Evolutionary conservation across 768 basidiomycete genomes (phyloP), one percentile per base, ranked within the genome.

Genomic region (Myochromella boudieri): DNA sequence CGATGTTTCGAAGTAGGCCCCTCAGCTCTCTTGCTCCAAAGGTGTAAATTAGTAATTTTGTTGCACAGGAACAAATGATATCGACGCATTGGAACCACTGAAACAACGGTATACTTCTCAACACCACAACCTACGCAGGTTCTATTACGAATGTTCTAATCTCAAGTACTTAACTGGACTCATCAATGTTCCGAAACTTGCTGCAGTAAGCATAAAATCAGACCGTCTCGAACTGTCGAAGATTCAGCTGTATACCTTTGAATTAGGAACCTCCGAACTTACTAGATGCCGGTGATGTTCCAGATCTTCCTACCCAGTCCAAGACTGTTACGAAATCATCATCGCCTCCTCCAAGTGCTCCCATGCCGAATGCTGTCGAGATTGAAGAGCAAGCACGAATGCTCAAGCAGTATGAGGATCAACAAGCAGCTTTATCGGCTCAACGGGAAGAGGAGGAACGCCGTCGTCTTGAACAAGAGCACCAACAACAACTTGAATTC

Each of bases 131-230:
- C 78, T 99, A 8, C 86, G 97, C 52, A 93, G 95, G 65, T 99
- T 97, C 71, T 98, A 98, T 73, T 98, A 98, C 64, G 97, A 99
- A 64, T 99, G 97, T 64, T 97, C 94, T 8, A 98, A 98, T 69
- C 80, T 99, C 55, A 97, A 97, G 66, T 99, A 97, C 67, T 70
- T 99, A 42, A 99, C 97, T 8, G 91, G 95, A 36, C 78, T 99
- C 25, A 97, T 98, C 61, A 99, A 98, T 65, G 95, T 99, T 2
- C 97, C 97, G 9, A 99, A 98, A 66, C 78, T 99, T 27, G 95
- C 93, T 36, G 85, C 90, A 61, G 93, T 92, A 59, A 32, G 80
- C 58, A 15, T 12, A 10, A 24, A 46, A n/a, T 11, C n/a, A n/a
- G n/a, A n/a, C n/a, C n/a, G n/a, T n/a, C n/a, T n/a, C n/a, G n/a